Conservation (phyloP, 345 rosid genomes). For the Rhizophora mangle region DNA sequence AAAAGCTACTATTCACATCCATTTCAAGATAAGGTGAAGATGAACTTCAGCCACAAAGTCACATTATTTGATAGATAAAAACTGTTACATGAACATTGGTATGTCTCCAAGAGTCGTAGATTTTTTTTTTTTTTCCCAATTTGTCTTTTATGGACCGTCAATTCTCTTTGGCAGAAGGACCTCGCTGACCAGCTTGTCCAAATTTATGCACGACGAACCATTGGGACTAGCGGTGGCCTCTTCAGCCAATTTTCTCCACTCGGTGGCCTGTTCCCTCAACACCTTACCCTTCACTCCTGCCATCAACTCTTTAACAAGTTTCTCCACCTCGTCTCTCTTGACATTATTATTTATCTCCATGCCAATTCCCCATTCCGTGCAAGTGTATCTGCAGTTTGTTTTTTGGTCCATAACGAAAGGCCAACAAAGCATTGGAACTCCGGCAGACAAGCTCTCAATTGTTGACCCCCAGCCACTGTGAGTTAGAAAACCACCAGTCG, state of each 20-base stretch:
- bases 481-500: neutral
- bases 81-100: too few relatives aligned
- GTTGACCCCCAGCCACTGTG: slow-evolving; percentile 2
- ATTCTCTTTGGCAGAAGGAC: too few relatives aligned
- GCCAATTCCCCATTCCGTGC: neutral
- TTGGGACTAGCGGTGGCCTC: too few relatives aligned
- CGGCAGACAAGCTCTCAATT: neutral
- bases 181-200: too few relatives aligned
- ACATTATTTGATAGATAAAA: too few relatives aligned
- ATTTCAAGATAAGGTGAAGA: too few relatives aligned
- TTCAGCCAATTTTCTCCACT: neutral
- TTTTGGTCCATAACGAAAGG: neutral
- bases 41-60: too few relatives aligned
- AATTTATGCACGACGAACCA: too few relatives aligned
- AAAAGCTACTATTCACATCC: too few relatives aligned
- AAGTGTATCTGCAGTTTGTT: neutral
- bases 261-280: neutral
- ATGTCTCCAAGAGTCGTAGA: too few relatives aligned
- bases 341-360: neutral
- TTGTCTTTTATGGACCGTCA: too few relatives aligned
- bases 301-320: neutral
- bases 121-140: too few relatives aligned
- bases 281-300: neutral
- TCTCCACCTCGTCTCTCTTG: neutral
- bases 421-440: neutral